A percentile compares a stretch with the other conserved stretches of the same genome.
Evolutionary conservation across 495 filamentous ascomycete species (phyloP).

Genomic region (Elasticomyces elasticus): DNA sequence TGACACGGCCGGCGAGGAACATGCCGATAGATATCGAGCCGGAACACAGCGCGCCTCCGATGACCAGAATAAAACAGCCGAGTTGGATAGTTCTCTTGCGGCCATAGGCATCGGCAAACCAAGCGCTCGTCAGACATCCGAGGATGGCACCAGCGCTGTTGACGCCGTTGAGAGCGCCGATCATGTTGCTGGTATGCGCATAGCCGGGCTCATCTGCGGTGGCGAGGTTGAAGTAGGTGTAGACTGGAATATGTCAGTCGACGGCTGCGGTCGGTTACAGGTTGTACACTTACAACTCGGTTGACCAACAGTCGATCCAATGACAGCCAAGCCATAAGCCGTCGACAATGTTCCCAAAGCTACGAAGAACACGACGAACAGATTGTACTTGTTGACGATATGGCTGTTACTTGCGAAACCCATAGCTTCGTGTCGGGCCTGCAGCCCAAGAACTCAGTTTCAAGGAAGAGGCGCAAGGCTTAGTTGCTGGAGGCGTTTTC

Average conservation of each 20-base stretch:
- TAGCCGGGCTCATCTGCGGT: slow-evolving; percentile 21
- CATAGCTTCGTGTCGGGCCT: not conserved
- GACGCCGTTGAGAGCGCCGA: slow-evolving; percentile 19
- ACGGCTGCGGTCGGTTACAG: not conserved
- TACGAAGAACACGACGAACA: slow-evolving; percentile 27
- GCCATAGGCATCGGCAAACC: slow-evolving; percentile 37
- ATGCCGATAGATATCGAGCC: slow-evolving; percentile 38
- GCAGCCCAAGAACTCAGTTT: not conserved
- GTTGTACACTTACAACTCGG: slow-evolving; percentile 29
- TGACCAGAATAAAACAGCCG: slow-evolving; percentile 35
- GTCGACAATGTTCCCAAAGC: slow-evolving; percentile 30
- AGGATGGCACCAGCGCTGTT: slow-evolving; percentile 23
- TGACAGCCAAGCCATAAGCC: slow-evolving; percentile 42
- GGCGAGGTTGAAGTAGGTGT: slow-evolving; percentile 24
- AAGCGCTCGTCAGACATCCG: slow-evolving; percentile 37
- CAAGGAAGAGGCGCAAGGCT: not conserved
- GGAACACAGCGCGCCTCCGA: slow-evolving; percentile 39
- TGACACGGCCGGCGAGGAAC: slow-evolving; percentile 41
- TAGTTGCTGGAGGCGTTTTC: not conserved
- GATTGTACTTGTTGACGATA: slow-evolving; percentile 26
- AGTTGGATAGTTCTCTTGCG: slow-evolving; percentile 39
- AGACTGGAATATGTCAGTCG: slow-evolving; percentile 9
- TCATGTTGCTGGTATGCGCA: slow-evolving; percentile 14
- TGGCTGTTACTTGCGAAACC: slow-evolving; percentile 5
- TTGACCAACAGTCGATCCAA: slow-evolving; percentile 44